Evolutionary conservation across 1,139 yeast species (phyloP), one percentile per base, ranked within the genome.

Genomic region (Suhomyces bribrorum): DNA sequence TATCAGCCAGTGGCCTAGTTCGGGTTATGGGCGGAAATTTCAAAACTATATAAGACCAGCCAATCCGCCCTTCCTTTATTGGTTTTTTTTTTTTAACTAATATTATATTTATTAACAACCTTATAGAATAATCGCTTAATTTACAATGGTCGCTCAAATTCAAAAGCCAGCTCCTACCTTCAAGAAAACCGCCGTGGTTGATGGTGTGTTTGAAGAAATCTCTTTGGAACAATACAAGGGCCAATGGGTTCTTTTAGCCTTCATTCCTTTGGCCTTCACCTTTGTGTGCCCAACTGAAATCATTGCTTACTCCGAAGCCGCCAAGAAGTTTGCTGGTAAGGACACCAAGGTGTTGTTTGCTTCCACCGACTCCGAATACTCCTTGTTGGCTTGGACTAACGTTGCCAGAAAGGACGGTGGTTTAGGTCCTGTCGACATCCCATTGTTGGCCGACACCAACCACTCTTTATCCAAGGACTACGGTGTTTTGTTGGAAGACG

Each of bases 211-310:
- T 66, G 97, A 90, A 76, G 96, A 90, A 64, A 79, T 92, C 58
- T 78, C 96, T 45, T 82, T 92, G 58, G 97, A 89, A 61, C 86
- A 87, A 75, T 90, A 84, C 86, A 83, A 85, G 77, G 97, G 97
- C 64, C 87, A 92, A 75, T 92, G 97, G 96, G 96, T 92, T 51
- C 74, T 92, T 53, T 79, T 92, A 61, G 97, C 95, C 52, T 92
- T 92, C 77, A 85, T 92, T 68, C 98, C 98, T 71, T 78, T 90
- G 79, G 97, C 97, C 41, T 92, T 92, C 89, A 92, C 98, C 50
- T 92, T 92, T 59, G 97, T 92, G 52, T 92, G 98, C 75, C 98
- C 97, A 67, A 92, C 97, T 53, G 97, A 90, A 78, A 89, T 90
- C 76, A 83, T 92, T 72, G 97, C 97, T 58, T 92, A 88, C 84